Conservation (phyloP, 1,284 basidiomycete species). For the Inonotus obliquus region DNA sequence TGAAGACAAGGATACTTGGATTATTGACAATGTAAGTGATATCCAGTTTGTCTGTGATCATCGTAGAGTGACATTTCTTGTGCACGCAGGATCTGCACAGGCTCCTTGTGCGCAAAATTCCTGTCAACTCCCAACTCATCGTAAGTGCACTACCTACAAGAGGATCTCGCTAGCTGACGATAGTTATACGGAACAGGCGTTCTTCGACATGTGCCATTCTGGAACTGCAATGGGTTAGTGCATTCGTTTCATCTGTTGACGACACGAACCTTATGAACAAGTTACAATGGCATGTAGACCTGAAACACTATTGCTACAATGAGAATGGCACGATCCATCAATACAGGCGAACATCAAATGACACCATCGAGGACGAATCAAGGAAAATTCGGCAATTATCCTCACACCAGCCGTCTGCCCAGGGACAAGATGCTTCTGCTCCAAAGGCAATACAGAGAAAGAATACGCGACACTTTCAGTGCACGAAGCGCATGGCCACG, state of each 20-base stretch:
- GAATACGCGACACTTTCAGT: not conserved
- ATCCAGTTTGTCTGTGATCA: not conserved
- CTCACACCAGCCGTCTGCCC: not conserved
- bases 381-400: not conserved
- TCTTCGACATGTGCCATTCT: constrained; percentile 16
- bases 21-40: constrained; percentile 11
- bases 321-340: not conserved
- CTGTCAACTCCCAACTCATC: constrained; percentile 4
- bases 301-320: constrained; percentile 7
- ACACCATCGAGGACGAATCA: not conserved
- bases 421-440: not conserved
- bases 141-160: not conserved
- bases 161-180: not conserved
- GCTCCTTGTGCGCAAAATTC: constrained; percentile 7
- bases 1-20: constrained; percentile 5
- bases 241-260: not conserved
- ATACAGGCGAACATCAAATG: not conserved
- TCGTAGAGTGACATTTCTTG: not conserved
- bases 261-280: not conserved
- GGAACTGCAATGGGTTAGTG: constrained; percentile 14
- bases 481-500: not conserved
- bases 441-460: not conserved
- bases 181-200: not conserved
- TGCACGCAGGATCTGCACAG: constrained; percentile 8
- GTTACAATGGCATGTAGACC: not conserved